These are phyloP conservation scores for Candida sanyaensis DNA, from an alignment of 1,139 yeast genomes.

Conservation along the genomic window DNA sequence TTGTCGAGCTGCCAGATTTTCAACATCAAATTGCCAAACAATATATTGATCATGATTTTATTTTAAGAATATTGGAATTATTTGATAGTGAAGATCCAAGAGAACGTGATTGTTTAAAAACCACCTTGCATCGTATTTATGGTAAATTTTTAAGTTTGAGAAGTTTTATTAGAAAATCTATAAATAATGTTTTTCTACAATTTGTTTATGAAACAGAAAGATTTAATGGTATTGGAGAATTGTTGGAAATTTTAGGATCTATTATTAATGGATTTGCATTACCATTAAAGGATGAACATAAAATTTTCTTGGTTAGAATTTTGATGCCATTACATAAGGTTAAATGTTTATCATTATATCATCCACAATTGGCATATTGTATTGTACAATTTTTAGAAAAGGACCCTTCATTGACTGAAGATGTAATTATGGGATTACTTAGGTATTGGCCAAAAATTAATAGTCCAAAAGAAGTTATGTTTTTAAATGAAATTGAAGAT, in stretches of 20 bases:
- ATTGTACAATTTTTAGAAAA: slow-evolving; percentile 95
- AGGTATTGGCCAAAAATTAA: slow-evolving; percentile 98
- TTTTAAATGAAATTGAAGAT: slow-evolving; percentile 92
- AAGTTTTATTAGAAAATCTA: slow-evolving; percentile 88
- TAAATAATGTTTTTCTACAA: slow-evolving; percentile 88
- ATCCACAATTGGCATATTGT: slow-evolving; percentile 96
- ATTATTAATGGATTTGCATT: slow-evolving; percentile 97
- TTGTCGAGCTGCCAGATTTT: slow-evolving; percentile 93
- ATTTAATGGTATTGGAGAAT: slow-evolving; percentile 94
- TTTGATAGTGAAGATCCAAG: slow-evolving; percentile 97
- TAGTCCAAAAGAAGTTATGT: slow-evolving; percentile 95
- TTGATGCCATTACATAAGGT: slow-evolving; percentile 93
- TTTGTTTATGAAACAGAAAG: slow-evolving; percentile 95
- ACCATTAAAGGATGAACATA: slow-evolving; percentile 96
- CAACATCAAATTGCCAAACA: slow-evolving; percentile 92
- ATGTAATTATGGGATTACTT: slow-evolving; percentile 87
- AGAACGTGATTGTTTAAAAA: slow-evolving; percentile 92
- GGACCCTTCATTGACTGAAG: slow-evolving; percentile 90
- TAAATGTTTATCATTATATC: slow-evolving; percentile 82
- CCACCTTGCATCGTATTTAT: slow-evolving; percentile 92
- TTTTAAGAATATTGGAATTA: slow-evolving; percentile 75
- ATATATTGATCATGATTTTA: slow-evolving; percentile 89
- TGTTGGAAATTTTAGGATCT: slow-evolving; percentile 91
- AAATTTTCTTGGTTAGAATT: slow-evolving; percentile 84
- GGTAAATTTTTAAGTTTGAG: slow-evolving; percentile 92